A percentile compares a stretch with the other conserved stretches of the same genome.
Conservation (phyloP, 495 filamentous ascomycete genomes). For the Talaromyces liani region DNA sequence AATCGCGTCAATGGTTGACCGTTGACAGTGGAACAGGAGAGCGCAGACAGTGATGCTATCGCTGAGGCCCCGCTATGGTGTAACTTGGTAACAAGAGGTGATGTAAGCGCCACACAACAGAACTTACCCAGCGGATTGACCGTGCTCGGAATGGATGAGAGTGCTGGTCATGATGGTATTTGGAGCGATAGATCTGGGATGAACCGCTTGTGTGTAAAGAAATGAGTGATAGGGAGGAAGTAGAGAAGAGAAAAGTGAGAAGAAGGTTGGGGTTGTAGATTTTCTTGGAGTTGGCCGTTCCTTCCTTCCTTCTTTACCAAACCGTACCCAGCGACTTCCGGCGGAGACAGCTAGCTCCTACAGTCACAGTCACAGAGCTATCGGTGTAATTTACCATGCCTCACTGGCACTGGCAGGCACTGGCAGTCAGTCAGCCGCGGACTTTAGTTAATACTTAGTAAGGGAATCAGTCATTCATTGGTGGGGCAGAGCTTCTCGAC, state of each 20-base stretch:
- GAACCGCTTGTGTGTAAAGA: conserved; percentile 6
- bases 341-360: background rate
- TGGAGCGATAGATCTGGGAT: conserved; percentile 6
- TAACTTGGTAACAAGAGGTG: conserved; percentile 25
- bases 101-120: conserved; percentile 35
- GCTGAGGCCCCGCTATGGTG: conserved; percentile 13
- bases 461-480: background rate
- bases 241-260: background rate
- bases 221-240: conserved; percentile 12
- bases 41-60: background rate
- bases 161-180: conserved; percentile 52
- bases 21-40: background rate
- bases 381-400: background rate
- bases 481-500: background rate
- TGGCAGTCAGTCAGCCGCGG: too few relatives aligned
- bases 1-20: background rate
- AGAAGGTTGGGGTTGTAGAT: background rate
- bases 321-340: background rate
- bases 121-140: conserved; percentile 59
- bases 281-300: background rate
- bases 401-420: too few relatives aligned
- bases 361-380: background rate
- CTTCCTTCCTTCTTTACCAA: background rate
- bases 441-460: background rate
- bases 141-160: conserved; percentile 53